Conservation (phyloP, 148 eudicot species). For the Vaccinium corymbosum region DNA sequence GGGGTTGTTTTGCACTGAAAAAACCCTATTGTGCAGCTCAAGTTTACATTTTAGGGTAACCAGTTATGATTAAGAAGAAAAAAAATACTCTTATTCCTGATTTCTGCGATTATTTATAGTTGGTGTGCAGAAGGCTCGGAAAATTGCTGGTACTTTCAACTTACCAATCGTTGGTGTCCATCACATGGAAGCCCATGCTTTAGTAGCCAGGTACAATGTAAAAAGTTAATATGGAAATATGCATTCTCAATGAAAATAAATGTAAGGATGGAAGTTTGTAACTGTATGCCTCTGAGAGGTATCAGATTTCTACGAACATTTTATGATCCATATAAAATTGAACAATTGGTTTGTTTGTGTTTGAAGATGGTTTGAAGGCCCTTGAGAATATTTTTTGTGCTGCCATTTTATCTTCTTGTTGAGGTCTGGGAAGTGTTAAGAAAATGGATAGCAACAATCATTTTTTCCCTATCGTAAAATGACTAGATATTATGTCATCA, state of each 20-base stretch:
- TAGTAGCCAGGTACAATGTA: constrained; percentile 72
- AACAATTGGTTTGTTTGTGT: not conserved
- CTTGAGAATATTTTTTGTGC: too few species aligned
- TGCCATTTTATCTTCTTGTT: not conserved
- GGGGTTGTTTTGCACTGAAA: not conserved
- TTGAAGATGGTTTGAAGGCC: not conserved
- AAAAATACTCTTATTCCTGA: not conserved
- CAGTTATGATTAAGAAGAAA: not conserved
- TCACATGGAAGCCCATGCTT: constrained; percentile 99
- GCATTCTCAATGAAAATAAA: not conserved
- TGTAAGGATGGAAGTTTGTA: not conserved
- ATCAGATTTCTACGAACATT: not conserved
- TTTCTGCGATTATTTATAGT: constrained; percentile 45
- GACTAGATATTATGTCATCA: not conserved
- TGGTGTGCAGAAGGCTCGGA: constrained; percentile 94
- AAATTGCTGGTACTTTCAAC: constrained; percentile 64
- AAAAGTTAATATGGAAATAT: not conserved
- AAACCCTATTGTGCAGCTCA: not conserved
- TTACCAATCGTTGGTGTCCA: constrained; percentile 89
- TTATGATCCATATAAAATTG: not conserved
- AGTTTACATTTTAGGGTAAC: not conserved
- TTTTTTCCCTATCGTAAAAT: not conserved
- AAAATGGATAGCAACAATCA: not conserved
- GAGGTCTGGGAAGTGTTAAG: not conserved
- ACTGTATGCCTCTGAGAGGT: not conserved